phyloP scores from a whole-genome alignment of 768 basidiomycete species.

The Pisolithus tinctorius region DNA sequence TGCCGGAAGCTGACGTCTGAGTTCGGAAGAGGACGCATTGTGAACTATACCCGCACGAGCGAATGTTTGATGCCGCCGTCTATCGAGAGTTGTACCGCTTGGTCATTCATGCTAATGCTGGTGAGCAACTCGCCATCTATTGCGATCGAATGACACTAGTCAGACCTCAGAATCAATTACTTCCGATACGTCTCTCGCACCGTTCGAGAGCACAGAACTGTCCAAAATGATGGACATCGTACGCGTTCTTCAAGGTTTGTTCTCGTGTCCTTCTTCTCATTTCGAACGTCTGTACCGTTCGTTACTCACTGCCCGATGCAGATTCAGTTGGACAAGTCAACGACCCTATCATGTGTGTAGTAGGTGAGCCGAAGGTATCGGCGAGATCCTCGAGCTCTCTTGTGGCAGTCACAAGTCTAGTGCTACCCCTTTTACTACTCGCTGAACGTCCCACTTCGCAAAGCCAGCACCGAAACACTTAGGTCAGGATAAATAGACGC shows the following conservation, averaged over 20 bases:
- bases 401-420: too few species aligned
- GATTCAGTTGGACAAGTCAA: conserved; percentile 1
- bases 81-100: conserved; percentile 4
- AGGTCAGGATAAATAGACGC: too few species aligned
- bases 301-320: not conserved
- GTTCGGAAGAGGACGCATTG: conserved; percentile 18
- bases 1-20: not conserved
- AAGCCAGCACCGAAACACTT: too few species aligned
- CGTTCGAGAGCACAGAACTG: conserved; percentile 8
- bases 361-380: conserved; percentile 1
- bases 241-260: conserved; percentile 2
- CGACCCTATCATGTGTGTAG: conserved; percentile 4
- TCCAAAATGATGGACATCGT: conserved; percentile 8
- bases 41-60: conserved; percentile 9
- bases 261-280: not conserved
- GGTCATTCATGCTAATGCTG: conserved; percentile 4
- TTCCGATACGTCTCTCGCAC: conserved; percentile 12
- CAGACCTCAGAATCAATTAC: conserved; percentile 8
- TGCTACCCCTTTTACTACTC: too few species aligned
- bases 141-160: too few species aligned
- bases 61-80: conserved; percentile 1
- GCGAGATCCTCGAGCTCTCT: too few species aligned
- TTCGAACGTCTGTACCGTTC: not conserved
- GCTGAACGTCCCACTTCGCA: too few species aligned
- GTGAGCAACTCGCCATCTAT: too few species aligned